Evolutionary conservation across 352 stramenopile genomes (phyloP), one percentile per base, ranked within the genome.

Genomic region (Globisporangium mamillatum): DNA sequence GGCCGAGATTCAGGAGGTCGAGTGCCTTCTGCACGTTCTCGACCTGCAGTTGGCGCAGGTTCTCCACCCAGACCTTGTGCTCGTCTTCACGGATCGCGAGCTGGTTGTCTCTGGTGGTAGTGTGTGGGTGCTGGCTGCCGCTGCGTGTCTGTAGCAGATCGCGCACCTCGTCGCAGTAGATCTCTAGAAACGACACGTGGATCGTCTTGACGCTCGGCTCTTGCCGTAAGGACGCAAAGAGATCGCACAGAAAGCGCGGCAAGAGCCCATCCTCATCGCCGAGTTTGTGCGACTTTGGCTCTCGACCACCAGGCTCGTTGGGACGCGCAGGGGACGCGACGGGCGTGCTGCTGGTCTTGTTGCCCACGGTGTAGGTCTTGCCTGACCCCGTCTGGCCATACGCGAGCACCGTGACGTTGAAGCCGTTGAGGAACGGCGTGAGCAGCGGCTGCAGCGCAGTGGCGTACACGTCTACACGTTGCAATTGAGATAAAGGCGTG

Each of bases 91-190:
- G 67, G 48, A 80, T 83, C 16, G 48, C 36, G n/a, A 83, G 64
- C 8, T 61, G 67, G 36, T 75, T 77, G 24, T 72, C 52, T 1
- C 63, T 74, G 1, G 22, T 9, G 14, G 27, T 29, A 3, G 27
- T 29, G 27, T 29, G 27, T 29, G 29, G 25, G 5, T 57, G 53
- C 14, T 59, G 38, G 3, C 36, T 41, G 4, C n/a, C 18, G 12
- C 59, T 34, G 3, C 69, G 64, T 12, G 82, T 73, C 52, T 92
- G 73, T 0, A 98, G 75, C 34, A 98, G 68, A 71, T 98, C 94
- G 64, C 90, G 87, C 44, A 98, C 86, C 62, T 98, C 90, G 71
- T 98, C 93, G 25, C 91, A 91, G 67, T 98, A 98, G 16, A 98
- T 96, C 81, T 98, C 95, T 1, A 98, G 78, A 57, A 88, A 89